A percentile compares a stretch with the other conserved stretches of the same genome.
Evolutionary conservation across 1,139 yeast genomes (phyloP).

Genomic region (Suhomyces yuchorum): DNA sequence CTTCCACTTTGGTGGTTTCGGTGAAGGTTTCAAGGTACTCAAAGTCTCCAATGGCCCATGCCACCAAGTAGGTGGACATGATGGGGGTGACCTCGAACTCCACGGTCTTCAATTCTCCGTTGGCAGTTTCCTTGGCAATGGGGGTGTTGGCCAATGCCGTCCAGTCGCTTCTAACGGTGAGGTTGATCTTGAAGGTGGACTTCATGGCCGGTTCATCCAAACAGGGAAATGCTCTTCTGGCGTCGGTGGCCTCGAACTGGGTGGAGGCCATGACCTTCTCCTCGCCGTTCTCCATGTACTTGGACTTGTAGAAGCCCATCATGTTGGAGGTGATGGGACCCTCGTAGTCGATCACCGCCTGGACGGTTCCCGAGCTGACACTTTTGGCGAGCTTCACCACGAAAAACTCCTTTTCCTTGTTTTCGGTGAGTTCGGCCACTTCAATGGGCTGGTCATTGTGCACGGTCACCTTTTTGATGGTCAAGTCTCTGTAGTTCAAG

Average conservation of each 20-base stretch:
- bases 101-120: slow-evolving; percentile 24
- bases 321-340: slow-evolving; percentile 63
- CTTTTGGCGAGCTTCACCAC: slow-evolving; percentile 24
- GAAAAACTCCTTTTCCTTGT: slow-evolving; percentile 31
- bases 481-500: slow-evolving; percentile 46
- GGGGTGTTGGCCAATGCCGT: slow-evolving; percentile 23
- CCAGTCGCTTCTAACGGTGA: slow-evolving; percentile 18
- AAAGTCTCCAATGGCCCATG: slow-evolving; percentile 77
- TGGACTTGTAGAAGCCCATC: slow-evolving; percentile 86
- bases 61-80: slow-evolving; percentile 76
- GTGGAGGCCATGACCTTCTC: slow-evolving; percentile 74
- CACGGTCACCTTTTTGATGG: slow-evolving; percentile 18
- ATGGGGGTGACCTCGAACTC: slow-evolving; percentile 60
- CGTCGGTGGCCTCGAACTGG: slow-evolving; percentile 89
- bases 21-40: slow-evolving; percentile 62
- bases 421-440: slow-evolving; percentile 23
- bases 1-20: slow-evolving; percentile 35
- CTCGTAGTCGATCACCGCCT: slow-evolving; percentile 40
- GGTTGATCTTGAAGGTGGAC: slow-evolving; percentile 56
- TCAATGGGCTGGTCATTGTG: slow-evolving; percentile 8
- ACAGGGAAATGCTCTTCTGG: slow-evolving; percentile 89
- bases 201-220: slow-evolving; percentile 85
- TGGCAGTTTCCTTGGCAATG: slow-evolving; percentile 12
- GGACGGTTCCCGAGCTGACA: slow-evolving; percentile 17
- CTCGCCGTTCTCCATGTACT: slow-evolving; percentile 62